Evolutionary conservation across 768 basidiomycete species (phyloP), one percentile per base, ranked within the genome.

Genomic region (Gelatoporia subvermispora): DNA sequence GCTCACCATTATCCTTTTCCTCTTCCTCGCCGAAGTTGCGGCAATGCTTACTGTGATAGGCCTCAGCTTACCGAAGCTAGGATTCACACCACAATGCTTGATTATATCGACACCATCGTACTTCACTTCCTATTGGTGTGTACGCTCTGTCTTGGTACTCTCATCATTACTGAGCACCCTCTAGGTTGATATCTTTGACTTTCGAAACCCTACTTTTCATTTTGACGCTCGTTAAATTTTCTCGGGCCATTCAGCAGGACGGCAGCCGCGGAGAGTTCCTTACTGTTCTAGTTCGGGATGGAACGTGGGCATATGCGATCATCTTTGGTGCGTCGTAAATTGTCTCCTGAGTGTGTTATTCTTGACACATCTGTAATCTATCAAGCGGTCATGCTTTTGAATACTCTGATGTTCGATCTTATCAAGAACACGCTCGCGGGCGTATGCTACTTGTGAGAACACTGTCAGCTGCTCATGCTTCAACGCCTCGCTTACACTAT

Each of bases 371-470:
- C 22, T 7, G 35, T 10, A 5, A 35, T 31, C n/a, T 38, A 24
- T 2, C 8, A 35, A 57, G 58, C 38, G 7, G 44, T 55, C 16
- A 45, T 60, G 51, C 51, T 60, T 0, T 15, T 60, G 24, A 59
- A 59, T 37, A 51, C 50, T 2, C 35, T 59, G 25, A 51, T 59
- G 51, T 55, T 53, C 35, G 43, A 56, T n/a, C 31, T 50, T 4
- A 38, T 51, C 41, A 46, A 51, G 9, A 54, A 47, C n/a, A 41
- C 57, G 3, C 35, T 50, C 5, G 48, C 52, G 5, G 54, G 57
- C 11, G 41, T 59, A 8, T 52, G 49, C 25, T 59, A 55, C 41
- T 48, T 43, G 57, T 55, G 25, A 38, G 57, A 45, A 7, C 9
- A 3, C 13, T 4, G 2, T 1, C 16, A 1, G 9, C n/a, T 24